Evolutionary conservation across 1,284 basidiomycete genomes (phyloP).

Genomic region (Anthracocystis setariae): DNA sequence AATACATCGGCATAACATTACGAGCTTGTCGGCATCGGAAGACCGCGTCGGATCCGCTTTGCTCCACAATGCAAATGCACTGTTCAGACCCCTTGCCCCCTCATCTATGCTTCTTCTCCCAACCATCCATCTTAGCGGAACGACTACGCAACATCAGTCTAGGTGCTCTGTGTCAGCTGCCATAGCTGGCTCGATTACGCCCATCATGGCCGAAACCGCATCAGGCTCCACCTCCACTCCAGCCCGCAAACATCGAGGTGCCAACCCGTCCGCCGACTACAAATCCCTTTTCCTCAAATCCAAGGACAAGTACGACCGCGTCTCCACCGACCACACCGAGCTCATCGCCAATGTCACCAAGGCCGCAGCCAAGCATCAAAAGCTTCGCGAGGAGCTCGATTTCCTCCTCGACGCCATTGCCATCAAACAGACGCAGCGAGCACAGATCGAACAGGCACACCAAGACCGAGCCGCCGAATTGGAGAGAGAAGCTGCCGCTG

Average conservation of each 20-base stretch:
- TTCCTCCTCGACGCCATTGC: slow-evolving; percentile 46
- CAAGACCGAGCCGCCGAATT: slow-evolving; percentile 29
- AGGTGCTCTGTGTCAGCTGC: background rate
- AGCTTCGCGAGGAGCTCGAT: slow-evolving; percentile 50
- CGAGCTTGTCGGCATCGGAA: background rate
- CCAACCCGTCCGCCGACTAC: slow-evolving; percentile 48
- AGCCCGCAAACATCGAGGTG: slow-evolving; percentile 30
- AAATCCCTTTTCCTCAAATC: slow-evolving; percentile 50
- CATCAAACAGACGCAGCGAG: slow-evolving; percentile 22
- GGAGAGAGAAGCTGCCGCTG: slow-evolving; percentile 39
- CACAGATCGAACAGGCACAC: slow-evolving; percentile 29
- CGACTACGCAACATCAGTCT: background rate
- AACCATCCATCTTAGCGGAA: background rate
- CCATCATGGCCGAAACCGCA: slow-evolving; percentile 34
- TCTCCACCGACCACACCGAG: slow-evolving; percentile 46
- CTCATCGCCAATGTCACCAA: slow-evolving; percentile 30
- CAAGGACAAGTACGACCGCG: slow-evolving; percentile 55
- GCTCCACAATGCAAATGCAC: slow-evolving; percentile 2
- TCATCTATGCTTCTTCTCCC: background rate
- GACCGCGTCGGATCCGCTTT: slow-evolving; percentile 15
- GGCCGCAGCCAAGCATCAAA: slow-evolving; percentile 39
- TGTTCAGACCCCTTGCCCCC: slow-evolving; percentile 3
- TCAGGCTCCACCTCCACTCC: slow-evolving; percentile 9
- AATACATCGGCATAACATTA: slow-evolving; percentile 21
- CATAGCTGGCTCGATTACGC: too few relatives aligned